Percentiles rank a stretch among this genome's conserved stretches.
These are phyloP conservation scores for Aspergillus brasiliensis DNA, from an alignment of 2,329 filamentous ascomycete species.

Conservation along the genomic window DNA sequence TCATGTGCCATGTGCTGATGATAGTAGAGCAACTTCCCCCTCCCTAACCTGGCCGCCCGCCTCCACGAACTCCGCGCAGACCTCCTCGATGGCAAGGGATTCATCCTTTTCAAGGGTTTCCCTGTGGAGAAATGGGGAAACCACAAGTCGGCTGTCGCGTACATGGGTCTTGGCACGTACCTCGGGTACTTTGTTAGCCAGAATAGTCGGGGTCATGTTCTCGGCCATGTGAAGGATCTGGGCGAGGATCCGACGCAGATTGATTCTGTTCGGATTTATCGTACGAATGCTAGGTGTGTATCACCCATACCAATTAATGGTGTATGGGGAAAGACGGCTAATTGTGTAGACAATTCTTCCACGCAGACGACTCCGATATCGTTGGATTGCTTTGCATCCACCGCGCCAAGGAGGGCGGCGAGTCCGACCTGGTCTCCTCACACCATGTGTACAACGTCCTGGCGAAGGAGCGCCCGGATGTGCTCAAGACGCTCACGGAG, in stretches of 20 bases:
- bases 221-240: conserved; percentile 87
- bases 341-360: conserved; percentile 70
- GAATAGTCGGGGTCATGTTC: conserved; percentile 80
- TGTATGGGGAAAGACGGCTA: neutral
- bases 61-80: conserved; percentile 62
- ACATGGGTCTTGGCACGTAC: conserved; percentile 85
- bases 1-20: too few relatives aligned
- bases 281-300: conserved; percentile 70
- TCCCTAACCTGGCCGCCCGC: conserved; percentile 59
- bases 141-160: conserved; percentile 80
- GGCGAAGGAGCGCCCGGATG: conserved; percentile 73
- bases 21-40: conserved; percentile 58
- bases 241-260: conserved; percentile 80
- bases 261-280: conserved; percentile 85
- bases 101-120: conserved; percentile 85
- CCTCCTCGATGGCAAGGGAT: conserved; percentile 81
- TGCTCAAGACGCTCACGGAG: conserved; percentile 71
- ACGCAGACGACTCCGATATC: conserved; percentile 79
- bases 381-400: conserved; percentile 82
- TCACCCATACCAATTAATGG: too few relatives aligned
- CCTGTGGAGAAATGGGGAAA: conserved; percentile 75
- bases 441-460: conserved; percentile 83
- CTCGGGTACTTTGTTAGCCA: conserved; percentile 87
- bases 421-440: conserved; percentile 76
- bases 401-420: conserved; percentile 76